These are phyloP conservation scores for Aspergillus incahuasiensis DNA, from an alignment of 495 filamentous ascomycete genomes.

Conservation along the genomic window DNA sequence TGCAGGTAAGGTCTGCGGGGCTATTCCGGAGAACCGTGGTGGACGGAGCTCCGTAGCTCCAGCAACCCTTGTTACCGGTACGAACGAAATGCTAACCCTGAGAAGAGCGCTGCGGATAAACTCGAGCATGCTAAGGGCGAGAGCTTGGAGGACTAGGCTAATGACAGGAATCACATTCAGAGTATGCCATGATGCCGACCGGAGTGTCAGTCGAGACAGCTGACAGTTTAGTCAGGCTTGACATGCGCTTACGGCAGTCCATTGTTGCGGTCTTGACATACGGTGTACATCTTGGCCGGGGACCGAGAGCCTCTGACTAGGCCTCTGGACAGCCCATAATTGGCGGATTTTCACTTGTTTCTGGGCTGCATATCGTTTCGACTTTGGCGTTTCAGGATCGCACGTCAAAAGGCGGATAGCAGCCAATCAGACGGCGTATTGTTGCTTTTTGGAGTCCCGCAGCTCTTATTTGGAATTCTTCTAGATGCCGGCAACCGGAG, in stretches of 20 bases:
- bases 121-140: not conserved
- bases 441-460: not conserved
- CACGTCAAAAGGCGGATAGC: not conserved
- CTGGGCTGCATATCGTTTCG: not conserved
- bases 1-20: conserved; percentile 1
- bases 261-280: not conserved
- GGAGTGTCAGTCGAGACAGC: not conserved
- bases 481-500: not conserved
- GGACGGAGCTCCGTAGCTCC: not conserved
- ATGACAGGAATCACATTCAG: not conserved
- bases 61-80: not conserved
- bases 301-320: not conserved
- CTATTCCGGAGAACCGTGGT: not conserved
- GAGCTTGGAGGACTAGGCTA: not conserved
- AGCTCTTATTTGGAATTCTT: not conserved
- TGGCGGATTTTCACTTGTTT: not conserved
- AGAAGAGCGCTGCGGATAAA: not conserved
- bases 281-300: not conserved
- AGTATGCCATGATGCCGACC: not conserved
- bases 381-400: not conserved
- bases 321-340: not conserved
- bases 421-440: not conserved
- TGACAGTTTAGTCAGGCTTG: not conserved
- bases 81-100: not conserved
- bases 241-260: not conserved